Base-by-base conservation (phyloP, 176 grass and related monocot genomes). In the Avena sativa region DNA sequence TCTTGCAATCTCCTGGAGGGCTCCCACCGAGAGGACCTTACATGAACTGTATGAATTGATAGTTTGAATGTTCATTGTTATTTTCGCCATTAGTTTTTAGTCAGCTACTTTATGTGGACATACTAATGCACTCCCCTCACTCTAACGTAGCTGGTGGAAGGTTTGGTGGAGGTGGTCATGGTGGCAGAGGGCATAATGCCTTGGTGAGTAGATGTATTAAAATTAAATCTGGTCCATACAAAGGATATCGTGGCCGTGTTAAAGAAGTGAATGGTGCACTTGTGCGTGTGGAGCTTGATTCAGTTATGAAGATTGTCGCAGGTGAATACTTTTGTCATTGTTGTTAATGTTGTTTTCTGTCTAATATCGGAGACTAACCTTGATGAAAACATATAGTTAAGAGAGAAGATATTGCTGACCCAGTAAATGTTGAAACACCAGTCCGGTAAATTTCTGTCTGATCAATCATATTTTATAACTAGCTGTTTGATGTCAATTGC, bases 171-270 rank as follows among this genome's bases (percentile, higher is more conserved):
- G 86, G 88, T 70, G 88, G 86, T 30, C 70, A 85, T 74, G 89
- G 87, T 49, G 91, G 88, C 38, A 91, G 85, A 87, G 91, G 93
- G 51, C 87, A 92, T 84, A 88, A 97, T 88, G 21, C 88, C 15
- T 76, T 95, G 73, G 74, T 97, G 20, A 86, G 86, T 66, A 95
- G 84, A 91, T 86, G 74, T 84, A 89, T 97, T 38, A 93, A 89
- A 86, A 93, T 97, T 78, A 97, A 85, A 88, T 79, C 79, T 84
- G 95, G 93, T 2, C 89, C 91, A 17, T 91, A 78, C 71, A 97
- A 97, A 65, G 95, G 95, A 70, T 97, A 97, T 65, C 87, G 91
- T 34, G 95, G 95, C 11, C 79, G 87, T 80, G 89, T 97, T 85
- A 93, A 89, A 62, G 91, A 97, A 90, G 67, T 95, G 48, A 95